Percentiles rank a stretch among this genome's conserved stretches.
These are phyloP conservation scores for Aureobasidium sp. DNA, from an alignment of 2,329 filamentous ascomycete species.

Conservation along the genomic window DNA sequence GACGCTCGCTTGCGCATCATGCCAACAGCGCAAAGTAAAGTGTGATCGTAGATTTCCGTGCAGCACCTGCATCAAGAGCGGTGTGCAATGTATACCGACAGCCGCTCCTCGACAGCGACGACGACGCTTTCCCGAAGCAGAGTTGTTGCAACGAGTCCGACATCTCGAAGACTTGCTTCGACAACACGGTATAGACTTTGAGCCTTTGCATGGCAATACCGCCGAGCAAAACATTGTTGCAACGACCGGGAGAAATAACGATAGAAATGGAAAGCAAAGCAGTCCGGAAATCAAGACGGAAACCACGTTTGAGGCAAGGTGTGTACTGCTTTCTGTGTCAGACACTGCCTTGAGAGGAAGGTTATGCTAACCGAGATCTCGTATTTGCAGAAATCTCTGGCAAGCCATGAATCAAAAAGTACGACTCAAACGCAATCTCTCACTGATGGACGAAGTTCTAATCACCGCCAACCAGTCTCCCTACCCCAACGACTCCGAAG, in stretches of 20 bases:
- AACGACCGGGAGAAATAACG: background rate
- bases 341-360: too few species aligned
- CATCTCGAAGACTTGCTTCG: conserved; percentile 61
- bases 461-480: conserved; percentile 23
- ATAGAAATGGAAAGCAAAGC: background rate
- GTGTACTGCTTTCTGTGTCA: background rate
- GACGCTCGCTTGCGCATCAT: conserved; percentile 54
- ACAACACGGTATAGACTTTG: conserved; percentile 62
- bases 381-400: conserved; percentile 38
- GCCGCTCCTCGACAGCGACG: conserved; percentile 44
- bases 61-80: conserved; percentile 58
- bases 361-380: too few species aligned
- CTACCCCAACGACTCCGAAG: conserved; percentile 17
- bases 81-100: conserved; percentile 48
- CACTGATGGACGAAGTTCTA: conserved; percentile 17
- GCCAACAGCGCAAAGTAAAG: conserved; percentile 69
- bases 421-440: conserved; percentile 15
- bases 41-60: conserved; percentile 64
- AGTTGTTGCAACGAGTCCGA: conserved; percentile 61
- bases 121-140: conserved; percentile 61
- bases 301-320: conserved; percentile 18
- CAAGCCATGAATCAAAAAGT: conserved; percentile 40
- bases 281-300: conserved; percentile 18
- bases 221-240: background rate
- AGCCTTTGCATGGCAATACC: conserved; percentile 47